These are phyloP conservation scores for Rhodotorula sp. DNA, from an alignment of 1,284 basidiomycete genomes.

Conservation along the genomic window DNA sequence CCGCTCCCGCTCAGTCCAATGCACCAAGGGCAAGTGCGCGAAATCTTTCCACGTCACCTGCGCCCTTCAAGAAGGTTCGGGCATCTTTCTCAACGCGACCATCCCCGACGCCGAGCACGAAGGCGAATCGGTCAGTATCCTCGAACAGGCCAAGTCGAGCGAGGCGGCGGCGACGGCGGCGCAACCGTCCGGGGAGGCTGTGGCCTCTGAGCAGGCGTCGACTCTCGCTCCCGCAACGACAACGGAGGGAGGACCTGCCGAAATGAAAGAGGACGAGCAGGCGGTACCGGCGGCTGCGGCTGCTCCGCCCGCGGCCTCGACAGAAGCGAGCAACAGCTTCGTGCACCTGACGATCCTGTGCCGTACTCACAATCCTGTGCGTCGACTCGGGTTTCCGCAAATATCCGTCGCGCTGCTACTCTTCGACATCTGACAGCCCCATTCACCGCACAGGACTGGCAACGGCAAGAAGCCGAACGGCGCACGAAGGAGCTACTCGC, in stretches of 20 bases:
- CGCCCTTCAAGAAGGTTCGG: conserved; percentile 61
- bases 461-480: conserved; percentile 65
- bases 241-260: too few relatives aligned
- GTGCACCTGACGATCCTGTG: conserved; percentile 37
- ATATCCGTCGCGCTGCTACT: neutral
- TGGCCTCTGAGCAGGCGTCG: too few relatives aligned
- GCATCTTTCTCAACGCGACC: conserved; percentile 62
- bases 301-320: neutral
- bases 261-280: too few relatives aligned
- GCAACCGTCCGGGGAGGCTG: neutral
- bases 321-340: conserved; percentile 12
- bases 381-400: conserved; percentile 53
- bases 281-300: neutral
- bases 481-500: conserved; percentile 60
- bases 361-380: conserved; percentile 55
- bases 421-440: conserved; percentile 15
- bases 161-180: too few relatives aligned
- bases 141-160: conserved; percentile 8
- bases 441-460: conserved; percentile 66
- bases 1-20: conserved; percentile 41
- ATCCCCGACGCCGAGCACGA: conserved; percentile 61
- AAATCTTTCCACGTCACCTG: conserved; percentile 93
- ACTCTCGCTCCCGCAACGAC: too few relatives aligned
- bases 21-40: conserved; percentile 55
- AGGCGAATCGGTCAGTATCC: conserved; percentile 50